Base-by-base conservation (phyloP, 1,284 basidiomycete species). In the Apiotrichum brassicae region DNA sequence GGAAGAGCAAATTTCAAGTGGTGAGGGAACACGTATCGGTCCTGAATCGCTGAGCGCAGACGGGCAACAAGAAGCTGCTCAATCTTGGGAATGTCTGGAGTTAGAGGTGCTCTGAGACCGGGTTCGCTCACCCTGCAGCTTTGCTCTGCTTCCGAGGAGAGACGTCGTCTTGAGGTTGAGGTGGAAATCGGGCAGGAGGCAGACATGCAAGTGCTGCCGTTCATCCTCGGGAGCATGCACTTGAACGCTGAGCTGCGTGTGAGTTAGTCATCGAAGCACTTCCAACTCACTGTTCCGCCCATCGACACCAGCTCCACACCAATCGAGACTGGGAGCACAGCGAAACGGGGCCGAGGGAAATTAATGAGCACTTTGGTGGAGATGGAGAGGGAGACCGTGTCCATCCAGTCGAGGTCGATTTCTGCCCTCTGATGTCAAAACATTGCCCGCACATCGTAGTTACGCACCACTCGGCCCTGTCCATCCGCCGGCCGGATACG, bases 311-410 rank as follows among this genome's bases (percentile, higher is more conserved):
- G 67, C 23, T 77, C 76, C 8, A 81, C 72, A 4, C 76, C 75
- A 20, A 81, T 69, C 9, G 75, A 73, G 34, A 80, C 75, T 1
- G 79, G 79, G 9, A 81, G 63, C 5, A 79, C 76, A 5, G 79
- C 79, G 54, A 81, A 80, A 5, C 77, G 65, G 6, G 78, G 76
- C 32, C 75, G 71, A 20, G 79, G 79, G 46, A 79, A 78, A 61
- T 80, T 80, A 64, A 80, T 67, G 18, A 79, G 64, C 5, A 81
- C 72, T n/a, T 75, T 72, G 0, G 79, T 81, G 13, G 78, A 76
- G 30, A 81, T 68, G 6, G 76, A 72, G 5, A 81, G 65, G 5
- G 75, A 74, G 26, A 79, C 66, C 8, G 73, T 71, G 58, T 81
- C 79, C 13, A 68, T 62, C 57, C 79, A 80, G 60, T 80, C 78